These are phyloP conservation scores for Plasmodium ovale DNA, from an alignment of 169 alveolate genomes.

Conservation along the genomic window DNA sequence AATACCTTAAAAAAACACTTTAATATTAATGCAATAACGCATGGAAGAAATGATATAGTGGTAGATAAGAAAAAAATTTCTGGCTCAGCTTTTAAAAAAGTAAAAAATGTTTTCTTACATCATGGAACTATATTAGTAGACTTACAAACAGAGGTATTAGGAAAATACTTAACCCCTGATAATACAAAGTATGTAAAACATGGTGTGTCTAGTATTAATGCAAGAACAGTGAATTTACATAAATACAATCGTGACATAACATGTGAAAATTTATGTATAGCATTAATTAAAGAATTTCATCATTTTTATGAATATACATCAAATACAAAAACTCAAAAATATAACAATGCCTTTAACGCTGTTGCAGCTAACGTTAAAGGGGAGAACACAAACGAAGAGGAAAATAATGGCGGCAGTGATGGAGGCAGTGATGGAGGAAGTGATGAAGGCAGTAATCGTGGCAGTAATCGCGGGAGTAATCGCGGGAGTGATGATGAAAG, in stretches of 20 bases:
- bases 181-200: conserved; percentile 86
- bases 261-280: conserved; percentile 80
- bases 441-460: no score
- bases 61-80: conserved; percentile 90
- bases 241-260: conserved; percentile 76
- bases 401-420: not conserved
- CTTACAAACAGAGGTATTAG: conserved; percentile 81
- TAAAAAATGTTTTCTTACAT: conserved; percentile 88
- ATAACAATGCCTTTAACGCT: no score
- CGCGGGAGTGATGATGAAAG: not conserved
- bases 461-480: no score
- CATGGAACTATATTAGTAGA: conserved; percentile 93
- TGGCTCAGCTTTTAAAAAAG: conserved; percentile 93
- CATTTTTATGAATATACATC: conserved; percentile 10
- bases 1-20: conserved; percentile 84
- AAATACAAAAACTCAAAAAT: not conserved
- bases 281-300: conserved; percentile 77
- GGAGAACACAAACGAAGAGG: not conserved
- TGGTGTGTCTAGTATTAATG: conserved; percentile 87
- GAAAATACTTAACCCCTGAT: conserved; percentile 88
- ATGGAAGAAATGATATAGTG: conserved; percentile 93
- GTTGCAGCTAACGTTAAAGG: not conserved
- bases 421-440: no score
- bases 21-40: conserved; percentile 84
- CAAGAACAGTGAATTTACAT: conserved; percentile 86